Conservation (phyloP, 2,329 filamentous ascomycete genomes). For the Verticillium longisporum region DNA sequence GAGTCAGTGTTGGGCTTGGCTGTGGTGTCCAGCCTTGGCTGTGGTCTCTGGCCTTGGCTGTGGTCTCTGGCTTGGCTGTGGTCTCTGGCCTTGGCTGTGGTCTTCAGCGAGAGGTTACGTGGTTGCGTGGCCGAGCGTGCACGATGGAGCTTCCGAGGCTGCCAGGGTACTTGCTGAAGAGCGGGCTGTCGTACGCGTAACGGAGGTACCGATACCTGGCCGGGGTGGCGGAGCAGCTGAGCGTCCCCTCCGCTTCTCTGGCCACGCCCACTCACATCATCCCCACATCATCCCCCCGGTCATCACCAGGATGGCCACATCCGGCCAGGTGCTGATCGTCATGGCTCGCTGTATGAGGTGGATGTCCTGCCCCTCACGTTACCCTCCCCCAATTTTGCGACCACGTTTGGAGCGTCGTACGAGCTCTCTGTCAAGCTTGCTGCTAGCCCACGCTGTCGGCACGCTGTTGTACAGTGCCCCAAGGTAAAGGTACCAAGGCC, state of each 20-base stretch:
- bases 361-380: too few species aligned
- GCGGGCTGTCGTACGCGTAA: neutral
- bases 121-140: neutral
- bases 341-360: neutral
- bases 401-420: too few species aligned
- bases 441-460: too few species aligned
- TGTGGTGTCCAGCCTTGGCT: too few species aligned
- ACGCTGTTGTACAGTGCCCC: too few species aligned
- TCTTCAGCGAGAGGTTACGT: neutral
- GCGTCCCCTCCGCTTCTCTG: neutral
- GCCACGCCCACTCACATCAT: neutral
- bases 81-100: neutral
- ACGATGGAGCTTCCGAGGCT: neutral
- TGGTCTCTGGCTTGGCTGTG: neutral
- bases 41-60: neutral
- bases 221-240: neutral
- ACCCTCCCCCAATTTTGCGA: too few species aligned
- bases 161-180: neutral
- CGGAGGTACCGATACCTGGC: neutral
- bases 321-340: neutral
- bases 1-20: neutral
- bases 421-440: too few species aligned
- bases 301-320: neutral
- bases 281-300: neutral
- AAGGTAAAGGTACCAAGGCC: too few species aligned